Percentiles rank a stretch among this genome's conserved stretches.
These are phyloP conservation scores for Castanea crenata DNA, from an alignment of 306 rosid genomes.

Conservation along the genomic window DNA sequence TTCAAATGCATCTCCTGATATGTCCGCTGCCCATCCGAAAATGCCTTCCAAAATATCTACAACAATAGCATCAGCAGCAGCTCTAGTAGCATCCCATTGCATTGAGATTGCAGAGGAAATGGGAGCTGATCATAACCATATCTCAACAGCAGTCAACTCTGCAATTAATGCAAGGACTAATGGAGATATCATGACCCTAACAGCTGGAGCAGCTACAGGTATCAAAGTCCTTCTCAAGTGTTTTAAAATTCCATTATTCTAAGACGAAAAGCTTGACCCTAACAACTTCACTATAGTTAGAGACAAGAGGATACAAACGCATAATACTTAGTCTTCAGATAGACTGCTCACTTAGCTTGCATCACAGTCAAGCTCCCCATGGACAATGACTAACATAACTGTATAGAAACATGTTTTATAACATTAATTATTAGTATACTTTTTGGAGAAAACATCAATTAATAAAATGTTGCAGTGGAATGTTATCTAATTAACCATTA, in stretches of 20 bases:
- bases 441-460: not conserved
- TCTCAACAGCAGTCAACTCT: constrained; percentile 66
- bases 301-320: too few relatives aligned
- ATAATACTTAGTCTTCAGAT: not conserved
- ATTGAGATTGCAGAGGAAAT: constrained; percentile 94
- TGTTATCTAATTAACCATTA: constrained; percentile 5
- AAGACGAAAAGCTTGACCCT: not conserved
- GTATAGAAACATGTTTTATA: not conserved
- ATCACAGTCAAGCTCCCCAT: not conserved
- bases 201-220: constrained; percentile 98
- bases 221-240: constrained; percentile 5
- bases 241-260: constrained; percentile 1
- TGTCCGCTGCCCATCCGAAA: constrained; percentile 40
- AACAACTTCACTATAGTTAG: not conserved
- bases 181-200: constrained; percentile 90
- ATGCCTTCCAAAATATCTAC: constrained; percentile 47
- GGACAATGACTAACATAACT: not conserved
- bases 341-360: not conserved
- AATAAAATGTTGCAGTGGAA: constrained; percentile 1
- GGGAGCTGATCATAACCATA: constrained; percentile 87
- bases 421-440: not conserved
- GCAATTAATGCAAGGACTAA: constrained; percentile 84
- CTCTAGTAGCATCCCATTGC: constrained; percentile 93
- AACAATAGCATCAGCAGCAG: constrained; percentile 88
- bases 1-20: constrained; percentile 54